Base-by-base conservation (phyloP, 116 monocot species). In the Cymodocea nodosa region DNA sequence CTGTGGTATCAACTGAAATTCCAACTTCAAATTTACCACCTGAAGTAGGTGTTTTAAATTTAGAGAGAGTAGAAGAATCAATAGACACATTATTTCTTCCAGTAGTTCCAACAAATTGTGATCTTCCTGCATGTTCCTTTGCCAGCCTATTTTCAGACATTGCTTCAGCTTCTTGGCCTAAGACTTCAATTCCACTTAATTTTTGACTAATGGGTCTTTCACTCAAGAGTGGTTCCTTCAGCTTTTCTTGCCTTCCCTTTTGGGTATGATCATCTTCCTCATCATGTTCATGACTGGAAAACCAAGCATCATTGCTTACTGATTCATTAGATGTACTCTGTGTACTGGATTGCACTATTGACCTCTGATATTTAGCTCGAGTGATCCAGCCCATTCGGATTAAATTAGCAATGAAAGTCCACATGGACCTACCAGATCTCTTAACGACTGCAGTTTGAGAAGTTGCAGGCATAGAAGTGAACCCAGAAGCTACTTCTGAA, bases 351-450 rank as follows among this genome's bases (percentile, higher is more conserved):
- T 80, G 80, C 11, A 15, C 36, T 39, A 65, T 59, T 50, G 80
- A 79, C 62, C 62, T 68, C n/a, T 62, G 69, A 59, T 80, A 80
- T 49, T 67, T 68, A 70, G 73, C 64, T 56, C 53, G 77, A 40
- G 74, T 23, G 70, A 62, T 70, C 85, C 78, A 85, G 70, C 83
- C 74, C 60, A 83, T 69, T 69, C 71, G 73, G 65, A 94, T 61
- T 81, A 94, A 72, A 73, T 90, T 87, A 13, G 85, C 83, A 72
- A 90, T 71, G 62, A 75, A 85, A 34, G 75, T 70, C 94, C 94
- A 94, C 49, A 94, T 65, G 15, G 90, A 94, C 66, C 62, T 82
- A 40, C 72, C 71, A 30, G 82, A 75, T 82, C 81, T 85, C 59
- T 65, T 74, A 72, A 62, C 35, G 49, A 85, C 62, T 30, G 74